Evolutionary conservation across 2,329 filamentous ascomycete genomes (phyloP).

Genomic region (Exophiala viscosa): DNA sequence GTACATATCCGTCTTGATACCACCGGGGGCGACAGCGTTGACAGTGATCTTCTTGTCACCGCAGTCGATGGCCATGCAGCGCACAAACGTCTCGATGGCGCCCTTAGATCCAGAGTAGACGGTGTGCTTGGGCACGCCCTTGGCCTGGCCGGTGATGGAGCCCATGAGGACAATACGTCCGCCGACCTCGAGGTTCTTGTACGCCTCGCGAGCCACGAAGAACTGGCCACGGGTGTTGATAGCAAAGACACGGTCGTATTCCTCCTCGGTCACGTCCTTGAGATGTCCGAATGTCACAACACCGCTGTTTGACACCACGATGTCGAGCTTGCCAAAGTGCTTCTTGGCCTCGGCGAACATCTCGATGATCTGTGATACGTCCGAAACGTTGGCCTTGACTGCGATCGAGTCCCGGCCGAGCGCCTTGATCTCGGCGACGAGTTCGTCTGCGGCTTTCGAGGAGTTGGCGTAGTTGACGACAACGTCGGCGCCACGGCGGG

Average conservation of each 20-base stretch:
- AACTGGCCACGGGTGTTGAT: slow-evolving; percentile 69
- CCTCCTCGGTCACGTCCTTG: slow-evolving; percentile 65
- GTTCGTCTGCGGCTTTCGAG: slow-evolving; percentile 59
- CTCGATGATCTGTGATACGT: slow-evolving; percentile 59
- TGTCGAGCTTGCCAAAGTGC: slow-evolving; percentile 65
- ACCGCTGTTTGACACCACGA: slow-evolving; percentile 55
- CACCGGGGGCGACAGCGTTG: slow-evolving; percentile 64
- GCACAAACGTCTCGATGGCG: slow-evolving; percentile 72
- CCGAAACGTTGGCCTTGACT: slow-evolving; percentile 65
- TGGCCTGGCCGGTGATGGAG: slow-evolving; percentile 64
- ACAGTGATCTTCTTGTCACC: slow-evolving; percentile 65
- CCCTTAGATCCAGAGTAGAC: slow-evolving; percentile 74
- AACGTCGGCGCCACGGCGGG: slow-evolving; percentile 38
- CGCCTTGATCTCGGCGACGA: slow-evolving; percentile 64
- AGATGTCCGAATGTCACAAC: slow-evolving; percentile 66
- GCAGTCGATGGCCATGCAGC: slow-evolving; percentile 68
- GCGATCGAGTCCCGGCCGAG: slow-evolving; percentile 60
- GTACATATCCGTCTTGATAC: slow-evolving; percentile 67
- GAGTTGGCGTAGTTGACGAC: slow-evolving; percentile 54
- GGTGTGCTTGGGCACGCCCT: slow-evolving; percentile 66
- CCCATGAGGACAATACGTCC: slow-evolving; percentile 70
- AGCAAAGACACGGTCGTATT: slow-evolving; percentile 68
- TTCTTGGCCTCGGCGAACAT: slow-evolving; percentile 62
- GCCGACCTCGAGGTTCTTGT: slow-evolving; percentile 65
- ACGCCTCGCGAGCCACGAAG: slow-evolving; percentile 72